Conservation (phyloP, 495 filamentous ascomycete species). For the Aspergillus carlsbadensis region DNA sequence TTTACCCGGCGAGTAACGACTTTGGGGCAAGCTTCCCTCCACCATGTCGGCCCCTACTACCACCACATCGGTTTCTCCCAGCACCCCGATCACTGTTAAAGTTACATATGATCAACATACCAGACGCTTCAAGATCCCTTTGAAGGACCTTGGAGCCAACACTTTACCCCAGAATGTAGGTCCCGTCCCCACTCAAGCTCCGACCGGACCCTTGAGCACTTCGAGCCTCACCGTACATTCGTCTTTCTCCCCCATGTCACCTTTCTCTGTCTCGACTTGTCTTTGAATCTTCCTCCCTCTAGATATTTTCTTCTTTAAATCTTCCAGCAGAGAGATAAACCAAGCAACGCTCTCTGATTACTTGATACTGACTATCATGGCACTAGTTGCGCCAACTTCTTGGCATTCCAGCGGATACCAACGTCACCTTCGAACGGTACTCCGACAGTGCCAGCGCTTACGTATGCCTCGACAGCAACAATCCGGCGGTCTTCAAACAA, state of each 20-base stretch:
- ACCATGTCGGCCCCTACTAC: constrained; percentile 35
- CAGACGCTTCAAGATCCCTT: constrained; percentile 84
- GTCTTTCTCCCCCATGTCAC: constrained; percentile 16
- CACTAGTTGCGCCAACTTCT: constrained; percentile 74
- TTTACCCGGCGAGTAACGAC: constrained; percentile 1
- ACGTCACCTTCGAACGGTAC: constrained; percentile 85
- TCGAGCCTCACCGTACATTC: constrained; percentile 6
- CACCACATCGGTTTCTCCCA: constrained; percentile 50
- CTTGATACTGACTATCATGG: constrained; percentile 11
- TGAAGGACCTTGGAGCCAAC: constrained; percentile 77
- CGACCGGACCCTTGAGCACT: constrained; percentile 28
- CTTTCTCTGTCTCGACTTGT: constrained; percentile 16
- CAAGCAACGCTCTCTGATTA: background rate
- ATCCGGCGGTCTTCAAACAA: constrained; percentile 88
- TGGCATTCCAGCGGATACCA: constrained; percentile 62
- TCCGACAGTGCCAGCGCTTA: constrained; percentile 88
- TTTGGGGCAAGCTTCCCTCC: constrained; percentile 7
- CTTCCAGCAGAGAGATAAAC: background rate
- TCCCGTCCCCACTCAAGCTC: constrained; percentile 38
- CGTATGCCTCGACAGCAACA: constrained; percentile 73
- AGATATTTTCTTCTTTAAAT: background rate
- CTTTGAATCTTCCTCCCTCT: background rate
- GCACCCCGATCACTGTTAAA: constrained; percentile 84
- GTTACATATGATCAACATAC: constrained; percentile 69
- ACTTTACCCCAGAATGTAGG: constrained; percentile 84